Base-by-base conservation (phyloP, 164 flowering plant genomes). In the Echeveria elegans region DNA sequence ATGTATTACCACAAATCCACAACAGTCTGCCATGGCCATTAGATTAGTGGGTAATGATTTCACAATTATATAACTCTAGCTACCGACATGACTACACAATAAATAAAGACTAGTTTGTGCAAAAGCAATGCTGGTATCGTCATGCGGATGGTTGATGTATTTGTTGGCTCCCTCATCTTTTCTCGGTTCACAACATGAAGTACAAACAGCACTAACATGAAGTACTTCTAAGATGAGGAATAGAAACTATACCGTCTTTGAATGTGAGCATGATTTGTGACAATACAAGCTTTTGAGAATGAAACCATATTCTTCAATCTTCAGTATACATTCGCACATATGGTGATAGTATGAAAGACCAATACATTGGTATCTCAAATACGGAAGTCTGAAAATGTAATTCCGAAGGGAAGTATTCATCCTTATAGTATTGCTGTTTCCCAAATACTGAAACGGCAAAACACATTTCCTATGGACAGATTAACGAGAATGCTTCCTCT, bases 361-460 rank as follows among this genome's bases (percentile, higher is more conserved):
- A 9, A 53, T 24, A 6, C 60, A 53, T 53, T 56, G n/a, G n/a
- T 48, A 8, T 28, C 28, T 4, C 6, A 56, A 56, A 14, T 12
- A 26, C 15, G 15, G 18, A 10, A 29, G 10, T 28, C 6, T 56
- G n/a, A 56, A 32, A 28, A 28, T 0, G 28, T 28, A 5, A 0
- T 12, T 56, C 16, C 1, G 16, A 12, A 56, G 10, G 61, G 59
- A 53, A 23, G 59, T 24, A 23, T 24, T 24, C 59, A 53, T 53
- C 59, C 29, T 56, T 56, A 3, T 56, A 28, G 5, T 26, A 26
- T 56, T 28, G 61, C 61, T 15, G 61, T 28, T 28, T 56, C 32
- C 19, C 61, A 56, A 56, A 56, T 56, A 56, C 19, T 26, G 61
- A 56, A 56, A 56, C 61, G 16, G 61, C 61, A 28, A 52, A 52